Evolutionary conservation across 1,284 basidiomycete genomes (phyloP).

Genomic region (Peniophora sp.): DNA sequence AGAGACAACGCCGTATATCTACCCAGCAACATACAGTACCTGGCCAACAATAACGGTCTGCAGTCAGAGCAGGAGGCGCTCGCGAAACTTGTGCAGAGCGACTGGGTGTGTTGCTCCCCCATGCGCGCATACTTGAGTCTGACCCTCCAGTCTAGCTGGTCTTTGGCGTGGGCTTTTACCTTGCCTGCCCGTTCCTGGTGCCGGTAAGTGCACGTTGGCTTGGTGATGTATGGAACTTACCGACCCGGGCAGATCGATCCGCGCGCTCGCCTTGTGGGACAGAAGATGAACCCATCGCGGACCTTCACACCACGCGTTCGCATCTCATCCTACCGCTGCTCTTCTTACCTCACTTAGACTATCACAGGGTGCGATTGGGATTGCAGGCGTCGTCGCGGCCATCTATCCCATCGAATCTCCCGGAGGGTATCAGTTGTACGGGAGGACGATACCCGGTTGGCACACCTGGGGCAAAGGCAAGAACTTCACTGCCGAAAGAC

Average conservation of each 20-base stretch:
- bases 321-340: not conserved
- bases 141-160: conserved; percentile 40
- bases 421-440: conserved; percentile 60
- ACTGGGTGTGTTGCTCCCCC: conserved; percentile 34
- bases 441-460: conserved; percentile 52
- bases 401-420: conserved; percentile 65
- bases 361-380: conserved; percentile 52
- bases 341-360: not conserved
- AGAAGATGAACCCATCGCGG: conserved; percentile 61
- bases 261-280: conserved; percentile 47
- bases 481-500: conserved; percentile 37
- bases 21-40: conserved; percentile 61
- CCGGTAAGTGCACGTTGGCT: conserved; percentile 34
- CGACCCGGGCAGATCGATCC: conserved; percentile 69
- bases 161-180: conserved; percentile 55
- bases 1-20: conserved; percentile 57
- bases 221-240: no score
- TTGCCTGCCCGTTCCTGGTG: conserved; percentile 53
- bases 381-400: conserved; percentile 50
- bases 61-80: conserved; percentile 37
- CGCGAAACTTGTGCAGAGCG: conserved; percentile 33
- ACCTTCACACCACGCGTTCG: conserved; percentile 51
- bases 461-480: conserved; percentile 50
- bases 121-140: not conserved
- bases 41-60: conserved; percentile 58